Percentiles rank a stretch among this genome's conserved stretches.
These are phyloP conservation scores for Annona cherimola DNA, from an alignment of 164 flowering plant genomes.

Conservation along the genomic window DNA sequence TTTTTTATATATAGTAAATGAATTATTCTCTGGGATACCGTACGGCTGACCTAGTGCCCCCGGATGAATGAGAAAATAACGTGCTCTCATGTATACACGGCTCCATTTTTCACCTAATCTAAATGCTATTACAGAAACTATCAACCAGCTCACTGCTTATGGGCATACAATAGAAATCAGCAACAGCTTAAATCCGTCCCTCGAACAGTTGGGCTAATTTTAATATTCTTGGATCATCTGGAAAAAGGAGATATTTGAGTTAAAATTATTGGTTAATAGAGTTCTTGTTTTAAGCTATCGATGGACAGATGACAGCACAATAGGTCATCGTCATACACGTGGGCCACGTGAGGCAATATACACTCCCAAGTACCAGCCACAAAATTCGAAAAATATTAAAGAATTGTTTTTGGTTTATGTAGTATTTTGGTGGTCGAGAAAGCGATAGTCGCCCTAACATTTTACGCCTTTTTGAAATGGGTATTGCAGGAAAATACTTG, in stretches of 20 bases:
- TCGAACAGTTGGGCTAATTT: not conserved
- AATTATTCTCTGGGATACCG: too few species aligned
- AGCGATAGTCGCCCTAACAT: slow-evolving; percentile 13
- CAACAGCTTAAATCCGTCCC: not conserved
- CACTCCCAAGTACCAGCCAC: too few species aligned
- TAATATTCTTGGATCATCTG: not conserved
- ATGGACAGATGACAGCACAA: too few species aligned
- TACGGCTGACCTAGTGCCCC: too few species aligned
- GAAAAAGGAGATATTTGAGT: not conserved
- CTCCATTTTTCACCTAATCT: too few species aligned
- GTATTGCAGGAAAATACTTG: slow-evolving; percentile 4
- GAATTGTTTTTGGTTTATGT: not conserved
- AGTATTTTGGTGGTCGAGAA: not conserved
- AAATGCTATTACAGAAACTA: not conserved
- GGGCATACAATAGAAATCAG: not conserved
- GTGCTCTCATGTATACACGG: too few species aligned
- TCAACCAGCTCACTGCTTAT: not conserved
- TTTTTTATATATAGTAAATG: not conserved
- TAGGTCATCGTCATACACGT: not conserved
- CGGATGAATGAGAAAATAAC: too few species aligned
- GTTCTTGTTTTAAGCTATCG: not conserved
- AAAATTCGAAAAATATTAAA: not conserved
- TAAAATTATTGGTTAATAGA: not conserved
- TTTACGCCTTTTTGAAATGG: not conserved
- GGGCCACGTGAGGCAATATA: not conserved